Conservation (phyloP, 768 basidiomycete genomes). For the Chalciporus chontae region DNA sequence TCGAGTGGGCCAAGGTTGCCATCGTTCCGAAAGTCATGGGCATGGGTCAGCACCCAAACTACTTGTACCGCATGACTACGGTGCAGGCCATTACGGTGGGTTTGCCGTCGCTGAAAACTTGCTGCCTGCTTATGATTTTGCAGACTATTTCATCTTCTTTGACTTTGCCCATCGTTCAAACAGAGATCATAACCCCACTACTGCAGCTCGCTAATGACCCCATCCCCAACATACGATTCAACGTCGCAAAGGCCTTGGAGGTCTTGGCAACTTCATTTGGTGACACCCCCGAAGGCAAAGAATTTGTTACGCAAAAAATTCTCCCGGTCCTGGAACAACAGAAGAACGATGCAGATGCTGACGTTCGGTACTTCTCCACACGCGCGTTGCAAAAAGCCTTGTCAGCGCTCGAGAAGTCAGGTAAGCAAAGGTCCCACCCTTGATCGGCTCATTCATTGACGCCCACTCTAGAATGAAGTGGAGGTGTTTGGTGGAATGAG, state of each 20-base stretch:
- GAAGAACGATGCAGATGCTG: constrained; percentile 87
- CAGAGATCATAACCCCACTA: constrained; percentile 81
- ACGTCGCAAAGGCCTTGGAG: constrained; percentile 94
- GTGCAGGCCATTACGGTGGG: constrained; percentile 96
- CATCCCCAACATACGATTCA: constrained; percentile 99
- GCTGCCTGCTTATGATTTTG: constrained; percentile 6
- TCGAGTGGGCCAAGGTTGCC: constrained; percentile 91
- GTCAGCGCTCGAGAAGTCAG: constrained; percentile 36
- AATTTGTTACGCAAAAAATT: constrained; percentile 70
- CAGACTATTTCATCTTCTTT: constrained; percentile 95
- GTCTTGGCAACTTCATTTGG: constrained; percentile 75
- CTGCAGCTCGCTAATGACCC: constrained; percentile 81
- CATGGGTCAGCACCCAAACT: constrained; percentile 97
- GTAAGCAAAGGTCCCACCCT: constrained; percentile 19
- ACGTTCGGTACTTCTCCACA: constrained; percentile 91
- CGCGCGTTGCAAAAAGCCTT: constrained; percentile 67
- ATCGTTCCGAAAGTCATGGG: constrained; percentile 97
- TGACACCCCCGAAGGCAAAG: constrained; percentile 60
- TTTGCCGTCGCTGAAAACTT: constrained; percentile 3
- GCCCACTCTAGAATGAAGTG: constrained; percentile 21
- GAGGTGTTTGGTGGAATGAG: constrained; percentile 19
- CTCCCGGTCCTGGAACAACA: constrained; percentile 83
- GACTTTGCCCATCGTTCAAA: constrained; percentile 75
- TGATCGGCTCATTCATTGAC: not conserved
- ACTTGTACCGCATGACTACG: constrained; percentile 97